Base-by-base conservation (phyloP, 192 early-diverging fungal genomes). In the Helicostylum pulchrum region DNA sequence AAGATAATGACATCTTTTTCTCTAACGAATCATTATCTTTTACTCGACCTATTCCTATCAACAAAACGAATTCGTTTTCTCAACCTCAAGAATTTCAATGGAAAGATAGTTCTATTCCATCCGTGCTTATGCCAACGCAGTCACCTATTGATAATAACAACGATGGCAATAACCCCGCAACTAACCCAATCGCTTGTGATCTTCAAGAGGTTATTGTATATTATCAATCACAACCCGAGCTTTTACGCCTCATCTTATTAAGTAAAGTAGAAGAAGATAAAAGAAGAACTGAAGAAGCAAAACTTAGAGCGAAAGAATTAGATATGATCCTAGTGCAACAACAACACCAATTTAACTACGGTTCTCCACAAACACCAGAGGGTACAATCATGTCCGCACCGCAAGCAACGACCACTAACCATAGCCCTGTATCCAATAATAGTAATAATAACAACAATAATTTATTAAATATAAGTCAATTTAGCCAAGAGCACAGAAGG, bases 241-340 rank as follows among this genome's bases (percentile, higher is more conserved):
- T 85, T 26, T 53, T 85, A 7, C 75, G 77, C 30, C 39, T 85
- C 32, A 82, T 85, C 43, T 65, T 85, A 42, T 52, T 68, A n/a
- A 79, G 78, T 42, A 85, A 82, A 70, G 78, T 80, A 6, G 79
- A 85, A 49, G 83, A 85, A 58, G 83, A 85, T 50, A 74, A 76
- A 51, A 77, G 83, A 56, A 70, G 75, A 61, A 67, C 78, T 6
- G 83, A 82, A 52, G 83, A 85, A 70, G 83, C 83, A 1, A 72
- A 77, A 56, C 66, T 85, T 53, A 67, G 77, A 45, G 78, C 77
- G 21, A 76, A 68, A 51, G 67, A 73, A 64, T 59, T 82, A 19
- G 83, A 85, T 68, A 53, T 82, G 26, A 53, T 78, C 23, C 46
- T 78, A 23, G 56, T 73, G 2, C 74, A 80, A 61, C 65, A 68